Evolutionary conservation across 805 yeast genomes (phyloP), one percentile per base, ranked within the genome.

Genomic region (Blastobotrys attinorum): DNA sequence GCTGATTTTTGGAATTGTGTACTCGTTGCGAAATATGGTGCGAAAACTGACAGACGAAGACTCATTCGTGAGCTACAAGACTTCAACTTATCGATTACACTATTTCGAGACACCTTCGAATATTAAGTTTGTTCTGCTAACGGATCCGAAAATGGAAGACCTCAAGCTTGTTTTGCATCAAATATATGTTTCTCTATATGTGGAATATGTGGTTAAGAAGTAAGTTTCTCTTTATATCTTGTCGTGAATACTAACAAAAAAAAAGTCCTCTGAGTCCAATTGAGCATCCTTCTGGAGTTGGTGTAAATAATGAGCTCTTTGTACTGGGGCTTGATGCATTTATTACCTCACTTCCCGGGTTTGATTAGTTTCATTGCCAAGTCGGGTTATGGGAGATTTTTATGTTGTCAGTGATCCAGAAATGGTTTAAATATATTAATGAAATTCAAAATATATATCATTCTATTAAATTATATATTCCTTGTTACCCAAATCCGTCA

Each of bases 1-100:
- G 60, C 73, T 92, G 27, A 69, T 92, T 11, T 92, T 86, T 59
- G 98, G 98, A 10, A 77, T 85, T 32, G 67, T 86, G 7, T 83
- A 79, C 59, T 87, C 96, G 10, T 63, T 90, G 48, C 73, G 88
- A 42, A 85, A 81, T 49, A 75, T 92, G 31, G 74, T 90, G 0
- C 70, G 76, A n/a, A 80, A 73, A 48, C 57, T 78, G 61, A 59
- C 65, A 36, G 50, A 65, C 48, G 58, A 58, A 57, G 52, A 59
- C 49, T 46, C 60, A 23, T 66, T 67, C 48, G 50, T 57, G 20
- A 49, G 60, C 8, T 68, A 52, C 55, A 47, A 54, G 13, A 85
- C 96, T 0, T 78, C 85, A 1, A 74, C 76, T 48, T 89, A 82
- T 61, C 72, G 89, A 49, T 77, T 86, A 22, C 97, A 90, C 59